A percentile compares a stretch with the other conserved stretches of the same genome.
phyloP scores from a whole-genome alignment of 108 stramenopile species.

The Schizochytrium sp. region DNA sequence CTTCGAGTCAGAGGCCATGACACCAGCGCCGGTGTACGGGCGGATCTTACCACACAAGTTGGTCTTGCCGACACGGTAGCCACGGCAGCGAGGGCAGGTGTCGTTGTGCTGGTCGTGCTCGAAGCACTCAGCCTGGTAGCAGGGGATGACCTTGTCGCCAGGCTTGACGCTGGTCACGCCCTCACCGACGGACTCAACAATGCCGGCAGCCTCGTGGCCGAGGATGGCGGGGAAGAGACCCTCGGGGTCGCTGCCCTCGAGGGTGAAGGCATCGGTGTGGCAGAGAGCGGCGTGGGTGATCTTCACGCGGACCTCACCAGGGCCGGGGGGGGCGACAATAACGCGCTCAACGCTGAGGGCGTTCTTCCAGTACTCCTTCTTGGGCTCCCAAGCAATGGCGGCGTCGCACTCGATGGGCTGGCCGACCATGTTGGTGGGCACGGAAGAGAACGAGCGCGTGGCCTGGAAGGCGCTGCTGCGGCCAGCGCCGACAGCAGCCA shows the following conservation, averaged over 20 bases:
- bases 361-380: slow-evolving; percentile 70
- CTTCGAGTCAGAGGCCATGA: slow-evolving; percentile 89
- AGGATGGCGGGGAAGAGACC: slow-evolving; percentile 87
- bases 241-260: slow-evolving; percentile 90
- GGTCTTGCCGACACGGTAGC: slow-evolving; percentile 86
- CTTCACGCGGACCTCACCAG: slow-evolving; percentile 85
- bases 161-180: slow-evolving; percentile 83
- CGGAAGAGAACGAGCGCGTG: background rate
- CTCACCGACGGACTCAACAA: slow-evolving; percentile 87
- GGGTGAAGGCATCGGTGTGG: slow-evolving; percentile 91
- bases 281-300: slow-evolving; percentile 91
- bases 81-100: slow-evolving; percentile 79
- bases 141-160: slow-evolving; percentile 87
- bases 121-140: slow-evolving; percentile 85
- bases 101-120: slow-evolving; percentile 40
- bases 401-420: slow-evolving; percentile 87
- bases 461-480: background rate
- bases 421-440: slow-evolving; percentile 66
- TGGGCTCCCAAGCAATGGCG: slow-evolving; percentile 85
- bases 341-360: slow-evolving; percentile 85
- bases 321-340: slow-evolving; percentile 88
- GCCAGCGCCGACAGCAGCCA: background rate
- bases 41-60: slow-evolving; percentile 90
- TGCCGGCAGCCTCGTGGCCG: slow-evolving; percentile 82
- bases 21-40: slow-evolving; percentile 84